Base-by-base conservation (phyloP, 768 basidiomycete genomes). In the Hericium coralloides region DNA sequence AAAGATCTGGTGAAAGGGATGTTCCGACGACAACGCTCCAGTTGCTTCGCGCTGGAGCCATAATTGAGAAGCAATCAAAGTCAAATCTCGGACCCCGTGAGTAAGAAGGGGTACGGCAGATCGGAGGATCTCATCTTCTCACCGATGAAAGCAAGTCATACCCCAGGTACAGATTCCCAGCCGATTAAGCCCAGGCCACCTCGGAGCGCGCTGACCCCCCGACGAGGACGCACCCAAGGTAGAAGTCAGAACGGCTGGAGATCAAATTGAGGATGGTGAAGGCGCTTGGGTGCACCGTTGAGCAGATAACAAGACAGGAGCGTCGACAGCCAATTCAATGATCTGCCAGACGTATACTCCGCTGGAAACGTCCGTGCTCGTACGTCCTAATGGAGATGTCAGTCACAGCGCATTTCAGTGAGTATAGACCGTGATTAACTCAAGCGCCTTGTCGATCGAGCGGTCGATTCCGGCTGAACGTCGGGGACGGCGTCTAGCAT, bases 1-100 rank as follows among this genome's bases (percentile, higher is more conserved):
- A 54, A 39, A 38, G 52, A 38, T 18, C 31, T 31, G 23, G 53
- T 31, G 22, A 22, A n/a, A 54, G 49, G 53, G 5, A 25, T 50
- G 48, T 25, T 57, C 56, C 49, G 56, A 26, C 37, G 15, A 48
- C 36, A 45, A 26, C 36, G 56, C 56, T 37, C 50, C 49, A 39
- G 39, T 4, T 14, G 22, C 49, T 50, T 50, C 49, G 38, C 38
- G 36, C 38, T 52, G 52, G 52, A 52, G 52, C 52, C 20, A 52
- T 31, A 52, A 52, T 38, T 38, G n/a, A 14, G 25, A 37, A 52
- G 36, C 38, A 12, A 52, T 52, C 52, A 52, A 52, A 52, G 52
- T 52, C 52, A 52, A 52, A 38, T 52, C 52, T 36, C 38, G 52
- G 52, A 20, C 52, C 37, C 43, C 43, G 43, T 45, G 43, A 45